Evolutionary conservation across 495 filamentous ascomycete species (phyloP).

Genomic region (Aspergillus indologenus): DNA sequence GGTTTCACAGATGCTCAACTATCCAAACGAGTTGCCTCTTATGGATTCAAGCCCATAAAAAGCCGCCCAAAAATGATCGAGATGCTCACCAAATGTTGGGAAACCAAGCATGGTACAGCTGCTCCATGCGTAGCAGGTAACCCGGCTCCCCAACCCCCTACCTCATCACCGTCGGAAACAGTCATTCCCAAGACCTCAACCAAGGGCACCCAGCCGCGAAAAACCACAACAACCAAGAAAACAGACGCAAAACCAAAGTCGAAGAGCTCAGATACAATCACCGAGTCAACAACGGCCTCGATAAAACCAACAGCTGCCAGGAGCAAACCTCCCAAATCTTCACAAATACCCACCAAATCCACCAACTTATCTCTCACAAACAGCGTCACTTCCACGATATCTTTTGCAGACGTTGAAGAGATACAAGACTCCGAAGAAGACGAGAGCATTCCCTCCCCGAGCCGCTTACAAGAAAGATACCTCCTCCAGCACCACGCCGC

Average conservation of each 20-base stretch:
- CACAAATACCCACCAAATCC: background rate
- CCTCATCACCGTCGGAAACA: background rate
- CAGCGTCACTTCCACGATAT: slow-evolving; percentile 10
- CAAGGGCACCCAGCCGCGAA: background rate
- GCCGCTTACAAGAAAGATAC: slow-evolving; percentile 27
- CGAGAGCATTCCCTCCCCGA: slow-evolving; percentile 31
- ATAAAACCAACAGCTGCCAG: background rate
- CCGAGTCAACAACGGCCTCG: background rate
- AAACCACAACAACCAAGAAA: slow-evolving; percentile 7
- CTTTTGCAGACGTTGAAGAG: slow-evolving; percentile 48
- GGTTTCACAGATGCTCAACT: slow-evolving; percentile 63
- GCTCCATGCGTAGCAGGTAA: background rate
- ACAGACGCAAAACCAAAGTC: slow-evolving; percentile 10
- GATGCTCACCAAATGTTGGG: slow-evolving; percentile 72
- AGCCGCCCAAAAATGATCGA: slow-evolving; percentile 68
- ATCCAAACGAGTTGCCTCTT: slow-evolving; percentile 57
- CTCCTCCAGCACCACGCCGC: slow-evolving; percentile 1
- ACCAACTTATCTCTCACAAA: background rate
- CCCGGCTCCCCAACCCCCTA: slow-evolving; percentile 6
- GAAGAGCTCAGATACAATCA: slow-evolving; percentile 11
- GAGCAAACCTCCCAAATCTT: background rate
- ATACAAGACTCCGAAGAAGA: slow-evolving; percentile 65
- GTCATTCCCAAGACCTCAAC: slow-evolving; percentile 10
- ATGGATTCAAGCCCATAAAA: slow-evolving; percentile 74
- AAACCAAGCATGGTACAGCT: slow-evolving; percentile 37